Conservation (phyloP, 225 moss, liverwort and hornwort genomes). For the Thuidium tamariscinum region DNA sequence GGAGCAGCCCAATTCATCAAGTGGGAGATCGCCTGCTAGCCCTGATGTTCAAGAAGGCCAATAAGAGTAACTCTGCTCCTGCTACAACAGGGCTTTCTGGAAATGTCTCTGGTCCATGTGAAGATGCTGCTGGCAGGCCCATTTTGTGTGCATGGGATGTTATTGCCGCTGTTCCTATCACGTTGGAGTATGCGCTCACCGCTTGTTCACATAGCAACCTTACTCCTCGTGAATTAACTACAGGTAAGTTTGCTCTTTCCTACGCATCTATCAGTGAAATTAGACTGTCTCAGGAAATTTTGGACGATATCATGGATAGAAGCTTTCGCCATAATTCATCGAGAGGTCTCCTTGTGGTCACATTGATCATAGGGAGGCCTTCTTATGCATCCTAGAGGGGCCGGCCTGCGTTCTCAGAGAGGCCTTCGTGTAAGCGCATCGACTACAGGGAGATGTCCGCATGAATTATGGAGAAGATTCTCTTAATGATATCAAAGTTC, state of each 20-base stretch:
- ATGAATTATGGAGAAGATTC: neutral
- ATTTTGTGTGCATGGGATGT: constrained; percentile 82
- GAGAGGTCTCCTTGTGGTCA: neutral
- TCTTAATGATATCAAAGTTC: neutral
- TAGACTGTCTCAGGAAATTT: neutral
- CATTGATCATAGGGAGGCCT: neutral
- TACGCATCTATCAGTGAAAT: neutral
- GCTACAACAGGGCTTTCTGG: constrained; percentile 29
- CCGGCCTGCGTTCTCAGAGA: neutral
- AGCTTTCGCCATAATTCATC: neutral
- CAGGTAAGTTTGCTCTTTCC: constrained; percentile 34
- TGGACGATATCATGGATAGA: neutral
- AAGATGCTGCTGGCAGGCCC: constrained; percentile 57
- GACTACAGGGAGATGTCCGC: neutral
- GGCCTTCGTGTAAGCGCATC: neutral
- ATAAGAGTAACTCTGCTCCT: constrained; percentile 23
- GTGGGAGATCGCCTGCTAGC: constrained; percentile 78
- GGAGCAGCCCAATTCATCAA: constrained; percentile 67
- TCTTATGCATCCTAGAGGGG: neutral
- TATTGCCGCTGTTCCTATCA: constrained; percentile 72
- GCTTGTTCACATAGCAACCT: constrained; percentile 81
- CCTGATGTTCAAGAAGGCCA: constrained; percentile 83
- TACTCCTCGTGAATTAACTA: constrained; percentile 81
- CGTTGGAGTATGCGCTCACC: constrained; percentile 78
- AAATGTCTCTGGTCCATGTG: constrained; percentile 34